Base-by-base conservation (phyloP, 331 rosid genomes). In the Pyrus hybrid region DNA sequence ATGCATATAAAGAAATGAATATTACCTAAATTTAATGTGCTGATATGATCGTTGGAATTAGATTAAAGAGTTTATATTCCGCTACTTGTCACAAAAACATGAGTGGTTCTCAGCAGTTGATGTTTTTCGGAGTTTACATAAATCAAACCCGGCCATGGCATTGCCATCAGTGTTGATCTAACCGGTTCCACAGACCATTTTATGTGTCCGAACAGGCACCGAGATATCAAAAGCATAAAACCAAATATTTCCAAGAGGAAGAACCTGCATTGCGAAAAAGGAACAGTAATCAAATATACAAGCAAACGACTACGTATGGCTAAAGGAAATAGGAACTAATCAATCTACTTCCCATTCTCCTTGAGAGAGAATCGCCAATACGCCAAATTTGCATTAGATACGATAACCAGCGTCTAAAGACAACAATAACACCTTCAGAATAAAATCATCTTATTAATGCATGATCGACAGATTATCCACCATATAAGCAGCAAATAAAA, bases 161-260 rank as follows among this genome's bases (percentile, higher is more conserved):
- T 35, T 8, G 43, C 43, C 43, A 35, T 35, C 43, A 35, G 43
- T 8, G 12, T 35, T 35, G 43, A 76, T 67, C 65, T 60, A 76
- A 76, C 33, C 41, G 63, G 75, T 70, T 53, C 21, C 76, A 71
- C 70, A 58, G 76, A 80, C 79, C 77, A 79, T 73, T 49, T 72
- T 81, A 82, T 63, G 66, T 69, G 71, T 80, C 79, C 89, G 79
- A 82, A 67, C 82, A 56, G 62, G 83, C 65, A 64, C 21, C 11
- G 45, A 28, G 32, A 63, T 71, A 64, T 37, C 61, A 78, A 57
- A 67, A 43, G 14, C 80, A 68, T 32, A 26, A 62, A 30, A 71
- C 49, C 51, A 53, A 53, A 62, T 68, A 63, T 22, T 29, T 53
- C 37, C 22, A 49, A 74, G 57, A 78, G 57, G 72, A 43, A 67